Evolutionary conservation across 352 stramenopile species (phyloP), one percentile per base, ranked within the genome.

Genomic region (Phytophthora colocasiae): DNA sequence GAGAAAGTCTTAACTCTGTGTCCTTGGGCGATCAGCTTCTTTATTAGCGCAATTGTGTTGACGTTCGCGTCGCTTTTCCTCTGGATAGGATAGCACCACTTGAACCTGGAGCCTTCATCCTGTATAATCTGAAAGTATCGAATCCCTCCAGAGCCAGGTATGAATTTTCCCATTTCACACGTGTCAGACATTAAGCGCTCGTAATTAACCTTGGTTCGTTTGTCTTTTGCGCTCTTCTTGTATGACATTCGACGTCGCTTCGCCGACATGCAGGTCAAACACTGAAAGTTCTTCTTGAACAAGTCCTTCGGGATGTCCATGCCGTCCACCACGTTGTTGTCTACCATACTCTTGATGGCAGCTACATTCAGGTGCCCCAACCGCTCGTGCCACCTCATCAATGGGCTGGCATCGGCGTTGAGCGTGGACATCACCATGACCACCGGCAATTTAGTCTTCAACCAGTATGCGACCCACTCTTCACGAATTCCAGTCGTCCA

Each of bases 81-180:
- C 5, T 63, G 52, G 11, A 53, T 1, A 1, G 38, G 31, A 11
- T 22, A 69, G 1, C 22, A 17, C 53, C 53, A 64, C 19, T 69
- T 63, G n/a, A 49, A 69, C 0, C 61, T 22, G 2, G 61, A 64
- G 0, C 34, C 46, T 19, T 69, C 53, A 11, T 55, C 52, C n/a
- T 64, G 38, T 9, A 64, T 58, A 1, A 64, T 6, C 29, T 64
- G 53, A 7, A 69, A 69, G 10, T 67, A 61, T 8, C 10, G 11
- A 24, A 45, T 6, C 6, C 31, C 6, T 12, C 41, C 41, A 32
- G 3, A 7, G 1, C 48, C 10, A 14, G 48, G 48, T 10, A 55
- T 4, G 3, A 11, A 44, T 4, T 44, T 43, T 3, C 48, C 31
- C 29, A 55, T 55, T 2, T 55, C 48, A 5, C 48, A 44, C 0